Percentiles rank a stretch among this genome's conserved stretches.
Evolutionary conservation across 352 stramenopile species (phyloP).

Genomic region (Elongisporangium senticosum): DNA sequence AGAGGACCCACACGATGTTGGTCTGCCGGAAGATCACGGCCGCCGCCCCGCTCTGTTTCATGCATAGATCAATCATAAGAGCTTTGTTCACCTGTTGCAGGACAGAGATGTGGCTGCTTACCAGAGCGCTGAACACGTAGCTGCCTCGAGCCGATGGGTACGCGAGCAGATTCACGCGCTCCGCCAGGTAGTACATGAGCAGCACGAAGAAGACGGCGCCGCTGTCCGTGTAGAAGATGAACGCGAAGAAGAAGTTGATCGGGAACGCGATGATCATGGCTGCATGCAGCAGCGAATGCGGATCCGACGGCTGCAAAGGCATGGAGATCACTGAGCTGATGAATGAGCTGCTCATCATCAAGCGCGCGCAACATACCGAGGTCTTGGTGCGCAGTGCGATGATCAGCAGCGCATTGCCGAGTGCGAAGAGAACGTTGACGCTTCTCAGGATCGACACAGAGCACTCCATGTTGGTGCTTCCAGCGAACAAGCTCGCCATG

Average conservation of each 20-base stretch:
- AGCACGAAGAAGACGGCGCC: conserved; percentile 87
- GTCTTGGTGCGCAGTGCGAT: conserved; percentile 38
- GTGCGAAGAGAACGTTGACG: conserved; percentile 77
- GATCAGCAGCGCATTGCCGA: conserved; percentile 49
- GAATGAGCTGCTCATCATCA: background rate
- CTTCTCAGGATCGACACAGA: conserved; percentile 55
- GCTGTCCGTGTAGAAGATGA: conserved; percentile 89
- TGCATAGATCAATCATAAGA: conserved; percentile 8
- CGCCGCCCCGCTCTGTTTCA: conserved; percentile 45
- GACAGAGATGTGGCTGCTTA: conserved; percentile 11
- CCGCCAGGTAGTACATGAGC: conserved; percentile 68
- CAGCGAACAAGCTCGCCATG: conserved; percentile 16
- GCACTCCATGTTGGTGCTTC: conserved; percentile 16
- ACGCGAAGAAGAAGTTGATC: conserved; percentile 83
- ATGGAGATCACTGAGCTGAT: conserved; percentile 1
- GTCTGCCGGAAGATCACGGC: conserved; percentile 88
- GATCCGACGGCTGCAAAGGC: conserved; percentile 24
- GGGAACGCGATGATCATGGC: conserved; percentile 74
- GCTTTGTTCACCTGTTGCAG: background rate
- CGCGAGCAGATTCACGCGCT: conserved; percentile 37
- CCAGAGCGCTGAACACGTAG: conserved; percentile 60
- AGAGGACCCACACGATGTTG: conserved; percentile 89
- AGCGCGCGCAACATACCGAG: conserved; percentile 10
- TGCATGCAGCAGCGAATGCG: conserved; percentile 53
- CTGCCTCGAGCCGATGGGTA: conserved; percentile 22